Percentiles rank a stretch among this genome's conserved stretches.
phyloP scores from a whole-genome alignment of 139 green algal genomes.

The Closterium sp. region DNA sequence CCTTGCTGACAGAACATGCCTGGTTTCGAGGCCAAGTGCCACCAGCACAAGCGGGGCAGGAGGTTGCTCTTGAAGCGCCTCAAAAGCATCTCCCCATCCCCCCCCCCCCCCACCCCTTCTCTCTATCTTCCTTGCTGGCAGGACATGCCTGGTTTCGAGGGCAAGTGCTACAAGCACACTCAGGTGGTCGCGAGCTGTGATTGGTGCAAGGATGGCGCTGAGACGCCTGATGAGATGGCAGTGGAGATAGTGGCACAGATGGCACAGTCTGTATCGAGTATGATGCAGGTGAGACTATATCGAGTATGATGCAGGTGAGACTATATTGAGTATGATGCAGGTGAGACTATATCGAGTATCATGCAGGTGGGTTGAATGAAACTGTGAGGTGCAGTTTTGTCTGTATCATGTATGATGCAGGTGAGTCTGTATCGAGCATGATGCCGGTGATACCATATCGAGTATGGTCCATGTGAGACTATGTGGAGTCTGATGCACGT shows the following conservation, averaged over 20 bases:
- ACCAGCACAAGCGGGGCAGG: neutral
- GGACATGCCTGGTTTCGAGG: conserved; percentile 23
- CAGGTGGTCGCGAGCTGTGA: neutral
- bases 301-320: conserved; percentile 45
- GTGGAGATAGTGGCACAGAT: conserved; percentile 43
- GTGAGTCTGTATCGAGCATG: conserved; percentile 34
- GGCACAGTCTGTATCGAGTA: conserved; percentile 37
- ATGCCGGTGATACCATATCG: conserved; percentile 15
- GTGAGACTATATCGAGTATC: neutral
- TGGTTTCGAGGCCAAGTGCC: conserved; percentile 22
- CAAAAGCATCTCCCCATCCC: neutral
- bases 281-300: conserved; percentile 44
- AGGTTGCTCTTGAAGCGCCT: neutral
- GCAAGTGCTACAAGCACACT: conserved; percentile 12
- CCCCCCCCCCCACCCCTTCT: neutral
- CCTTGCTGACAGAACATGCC: neutral
- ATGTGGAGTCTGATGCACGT: conserved; percentile 47
- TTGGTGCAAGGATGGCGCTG: conserved; percentile 5
- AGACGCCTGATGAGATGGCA: neutral
- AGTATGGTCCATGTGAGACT: neutral
- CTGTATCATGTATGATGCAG: conserved; percentile 40
- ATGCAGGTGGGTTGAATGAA: neutral
- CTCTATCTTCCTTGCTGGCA: neutral
- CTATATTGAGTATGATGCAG: conserved; percentile 42
- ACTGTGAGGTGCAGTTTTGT: conserved; percentile 36